Base-by-base conservation (phyloP, 768 basidiomycete genomes). In the Ramaria rubella region DNA sequence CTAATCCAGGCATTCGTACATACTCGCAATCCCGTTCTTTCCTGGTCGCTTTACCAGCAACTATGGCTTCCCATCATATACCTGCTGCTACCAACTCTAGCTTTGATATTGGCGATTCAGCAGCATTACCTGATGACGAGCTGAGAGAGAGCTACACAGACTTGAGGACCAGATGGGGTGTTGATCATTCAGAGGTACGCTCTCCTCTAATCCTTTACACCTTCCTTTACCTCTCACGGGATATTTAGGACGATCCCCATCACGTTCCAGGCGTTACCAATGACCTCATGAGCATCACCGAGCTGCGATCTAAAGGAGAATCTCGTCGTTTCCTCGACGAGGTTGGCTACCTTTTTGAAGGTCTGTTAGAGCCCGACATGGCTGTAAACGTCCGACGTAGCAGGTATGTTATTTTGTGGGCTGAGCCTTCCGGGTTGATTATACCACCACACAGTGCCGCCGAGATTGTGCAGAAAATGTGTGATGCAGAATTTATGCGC, bases 301-400 rank as follows among this genome's bases (percentile, higher is more conserved):
- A 92, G 60, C 73, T 92, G 36, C 72, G 89, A 55, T 86, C 80
- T 64, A 88, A 87, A 66, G 90, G 90, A 12, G 88, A 92, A 70
- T 83, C 76, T 53, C 75, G 90, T 59, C 74, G 87, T 15, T 92
- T 92, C 64, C 68, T 90, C 42, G 90, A 93, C 59, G 90, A 91
- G 63, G 79, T 90, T 2, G 90, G 90, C 0, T 93, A 91, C 69
- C 69, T 92, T 4, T 86, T 91, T 59, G 90, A 93, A 67, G 88
- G 90, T 0, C 77, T 92, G 69, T 80, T 82, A 26, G 34, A 34
- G 29, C 43, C 52, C 62, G 68, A 9, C 72, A 73, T 15, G 77
- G 75, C 15, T 74, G 77, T 9, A 62, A 75, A 78, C 2, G 74
- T 91, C 24, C 76, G 83, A 49, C 77, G 87, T 60, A 80, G 85